A percentile compares a stretch with the other conserved stretches of the same genome.
These are phyloP conservation scores for Halophytophthora polymorphica DNA, from an alignment of 352 stramenopile species.

Conservation along the genomic window DNA sequence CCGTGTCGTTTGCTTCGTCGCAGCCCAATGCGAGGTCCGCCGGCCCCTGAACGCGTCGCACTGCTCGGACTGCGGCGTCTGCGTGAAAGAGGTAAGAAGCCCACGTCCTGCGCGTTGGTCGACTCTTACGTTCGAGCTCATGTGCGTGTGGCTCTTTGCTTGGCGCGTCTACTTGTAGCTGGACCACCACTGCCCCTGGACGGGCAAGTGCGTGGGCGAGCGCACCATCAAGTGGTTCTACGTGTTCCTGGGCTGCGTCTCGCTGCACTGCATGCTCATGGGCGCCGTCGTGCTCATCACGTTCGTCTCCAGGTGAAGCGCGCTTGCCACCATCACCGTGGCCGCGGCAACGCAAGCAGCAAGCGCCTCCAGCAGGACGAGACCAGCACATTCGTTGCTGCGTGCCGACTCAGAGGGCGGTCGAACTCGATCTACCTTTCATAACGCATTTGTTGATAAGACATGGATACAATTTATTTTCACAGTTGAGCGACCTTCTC, in stretches of 20 bases:
- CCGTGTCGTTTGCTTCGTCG: constrained; percentile 9
- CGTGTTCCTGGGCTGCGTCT: constrained; percentile 68
- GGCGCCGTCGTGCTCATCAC: constrained; percentile 36
- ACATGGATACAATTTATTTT: no score
- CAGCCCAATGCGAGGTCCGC: constrained; percentile 77
- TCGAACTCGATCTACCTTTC: no score
- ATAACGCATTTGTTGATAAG: no score
- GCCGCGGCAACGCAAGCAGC: not conserved
- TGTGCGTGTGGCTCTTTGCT: not conserved
- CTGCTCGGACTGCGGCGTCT: constrained; percentile 79
- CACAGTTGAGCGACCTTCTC: no score
- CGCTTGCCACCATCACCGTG: not conserved
- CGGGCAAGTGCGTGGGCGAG: constrained; percentile 87
- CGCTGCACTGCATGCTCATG: constrained; percentile 62
- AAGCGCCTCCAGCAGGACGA: no score
- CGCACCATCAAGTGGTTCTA: constrained; percentile 83
- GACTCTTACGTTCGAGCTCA: no score
- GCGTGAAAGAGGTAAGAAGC: constrained; percentile 67
- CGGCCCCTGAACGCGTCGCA: constrained; percentile 68
- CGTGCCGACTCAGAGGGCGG: no score
- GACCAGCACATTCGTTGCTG: not conserved
- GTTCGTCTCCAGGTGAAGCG: constrained; percentile 22
- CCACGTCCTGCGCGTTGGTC: no score
- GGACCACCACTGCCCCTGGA: constrained; percentile 93
- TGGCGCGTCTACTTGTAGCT: no score